Evolutionary conservation across 805 yeast species (phyloP).

Genomic region (Candida endomychidarum): DNA sequence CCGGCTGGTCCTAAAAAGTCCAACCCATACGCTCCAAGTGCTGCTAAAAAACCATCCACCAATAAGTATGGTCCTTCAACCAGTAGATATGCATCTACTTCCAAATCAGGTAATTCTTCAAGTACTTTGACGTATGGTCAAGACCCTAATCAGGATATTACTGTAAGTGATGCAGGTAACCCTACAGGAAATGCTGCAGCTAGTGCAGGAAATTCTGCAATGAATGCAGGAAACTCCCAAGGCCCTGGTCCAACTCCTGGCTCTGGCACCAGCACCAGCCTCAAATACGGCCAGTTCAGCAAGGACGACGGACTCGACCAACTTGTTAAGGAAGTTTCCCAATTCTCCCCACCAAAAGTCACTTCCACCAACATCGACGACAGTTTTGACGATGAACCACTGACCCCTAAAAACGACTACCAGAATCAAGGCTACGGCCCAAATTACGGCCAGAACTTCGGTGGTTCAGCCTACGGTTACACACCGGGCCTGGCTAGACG

Average conservation of each 20-base stretch:
- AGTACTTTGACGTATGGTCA: not conserved
- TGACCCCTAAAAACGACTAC: slow-evolving; percentile 12
- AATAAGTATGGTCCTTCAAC: slow-evolving; percentile 30
- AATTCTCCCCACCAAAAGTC: not conserved
- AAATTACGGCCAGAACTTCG: too few relatives aligned
- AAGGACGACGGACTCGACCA: not conserved
- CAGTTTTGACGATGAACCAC: slow-evolving; percentile 27
- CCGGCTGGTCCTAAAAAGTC: slow-evolving; percentile 20
- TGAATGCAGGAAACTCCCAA: too few relatives aligned
- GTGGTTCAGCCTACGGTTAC: slow-evolving; percentile 1
- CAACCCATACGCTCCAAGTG: slow-evolving; percentile 41
- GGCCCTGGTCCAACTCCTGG: too few relatives aligned
- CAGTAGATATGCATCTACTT: slow-evolving; percentile 2
- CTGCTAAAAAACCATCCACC: slow-evolving; percentile 16
- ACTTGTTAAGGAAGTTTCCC: not conserved
- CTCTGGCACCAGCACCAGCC: too few relatives aligned
- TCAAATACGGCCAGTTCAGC: not conserved
- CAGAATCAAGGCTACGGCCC: too few relatives aligned
- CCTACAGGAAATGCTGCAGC: too few relatives aligned
- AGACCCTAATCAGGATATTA: too few relatives aligned
- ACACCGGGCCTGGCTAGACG: slow-evolving; percentile 12
- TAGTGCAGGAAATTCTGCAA: too few relatives aligned
- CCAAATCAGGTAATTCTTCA: too few relatives aligned
- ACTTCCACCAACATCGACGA: slow-evolving; percentile 30
- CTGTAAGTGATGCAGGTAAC: too few relatives aligned